Conservation (phyloP, 176 grass and related monocot species). For the Oryza glaberrima region DNA sequence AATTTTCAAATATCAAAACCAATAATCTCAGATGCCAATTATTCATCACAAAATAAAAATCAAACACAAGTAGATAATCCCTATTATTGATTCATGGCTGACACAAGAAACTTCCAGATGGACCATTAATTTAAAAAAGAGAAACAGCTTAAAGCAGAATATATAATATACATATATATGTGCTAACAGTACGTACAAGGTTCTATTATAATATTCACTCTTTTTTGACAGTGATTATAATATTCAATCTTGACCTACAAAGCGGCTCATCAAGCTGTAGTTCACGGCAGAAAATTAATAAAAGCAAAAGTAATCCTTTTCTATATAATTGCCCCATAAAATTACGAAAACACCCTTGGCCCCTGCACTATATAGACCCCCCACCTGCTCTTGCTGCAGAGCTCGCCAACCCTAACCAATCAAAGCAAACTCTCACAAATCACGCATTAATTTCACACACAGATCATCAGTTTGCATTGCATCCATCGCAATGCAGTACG, state of each 20-base stretch:
- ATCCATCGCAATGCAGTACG: constrained; percentile 70
- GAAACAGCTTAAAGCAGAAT: background rate
- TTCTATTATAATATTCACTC: background rate
- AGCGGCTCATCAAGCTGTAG: background rate
- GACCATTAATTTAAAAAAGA: background rate
- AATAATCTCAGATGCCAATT: no score
- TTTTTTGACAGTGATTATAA: background rate
- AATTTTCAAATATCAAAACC: no score
- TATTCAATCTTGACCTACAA: background rate
- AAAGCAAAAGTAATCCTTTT: constrained; percentile 1
- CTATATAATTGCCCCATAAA: background rate
- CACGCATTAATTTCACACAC: background rate
- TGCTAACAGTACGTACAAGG: background rate
- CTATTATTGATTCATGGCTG: background rate
- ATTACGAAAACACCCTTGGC: constrained; percentile 34
- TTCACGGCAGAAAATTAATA: background rate
- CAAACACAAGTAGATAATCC: background rate
- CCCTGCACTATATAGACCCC: constrained; percentile 65
- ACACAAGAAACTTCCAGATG: background rate
- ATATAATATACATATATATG: background rate
- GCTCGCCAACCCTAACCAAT: constrained; percentile 32
- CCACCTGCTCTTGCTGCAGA: constrained; percentile 9
- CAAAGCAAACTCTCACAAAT: constrained; percentile 33
- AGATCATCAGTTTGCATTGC: no score
- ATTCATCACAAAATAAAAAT: no score